phyloP scores from a whole-genome alignment of 1,139 yeast species.

The Sugiyamaella neomexicana region DNA sequence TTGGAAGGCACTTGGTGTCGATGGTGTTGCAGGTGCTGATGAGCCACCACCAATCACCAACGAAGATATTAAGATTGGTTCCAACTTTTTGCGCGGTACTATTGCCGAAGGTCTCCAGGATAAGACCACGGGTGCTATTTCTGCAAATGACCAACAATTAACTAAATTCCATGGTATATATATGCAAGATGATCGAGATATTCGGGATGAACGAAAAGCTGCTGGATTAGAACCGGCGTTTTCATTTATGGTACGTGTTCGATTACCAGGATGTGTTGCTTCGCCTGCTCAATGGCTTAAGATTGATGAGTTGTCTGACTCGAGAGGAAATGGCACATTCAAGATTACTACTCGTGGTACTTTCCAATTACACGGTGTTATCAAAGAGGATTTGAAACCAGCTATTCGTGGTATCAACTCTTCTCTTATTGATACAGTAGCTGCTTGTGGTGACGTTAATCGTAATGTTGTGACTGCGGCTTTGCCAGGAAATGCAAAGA shows the following conservation, averaged over 20 bases:
- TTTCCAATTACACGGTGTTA: conserved; percentile 93
- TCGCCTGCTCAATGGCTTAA: conserved; percentile 86
- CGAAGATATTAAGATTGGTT: conserved; percentile 89
- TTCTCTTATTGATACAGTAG: conserved; percentile 86
- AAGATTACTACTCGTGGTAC: conserved; percentile 97
- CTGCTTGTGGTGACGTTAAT: conserved; percentile 98
- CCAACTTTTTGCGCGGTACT: conserved; percentile 89
- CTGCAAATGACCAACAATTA: conserved; percentile 90
- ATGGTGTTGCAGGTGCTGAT: conserved; percentile 77
- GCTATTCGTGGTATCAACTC: conserved; percentile 93
- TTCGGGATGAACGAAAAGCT: conserved; percentile 87
- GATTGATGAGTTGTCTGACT: conserved; percentile 79
- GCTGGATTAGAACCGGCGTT: conserved; percentile 95
- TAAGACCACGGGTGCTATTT: conserved; percentile 84
- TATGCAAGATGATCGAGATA: conserved; percentile 98
- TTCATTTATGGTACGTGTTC: conserved; percentile 92
- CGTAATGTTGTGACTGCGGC: conserved; percentile 94
- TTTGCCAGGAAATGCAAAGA: conserved; percentile 76
- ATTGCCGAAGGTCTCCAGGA: conserved; percentile 85
- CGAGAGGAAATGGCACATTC: conserved; percentile 88
- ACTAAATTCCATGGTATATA: conserved; percentile 98
- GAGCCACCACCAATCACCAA: conserved; percentile 96
- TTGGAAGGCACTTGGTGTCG: conserved; percentile 91
- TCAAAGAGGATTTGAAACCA: conserved; percentile 85
- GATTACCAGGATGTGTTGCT: conserved; percentile 92